Evolutionary conservation across 164 flowering plant species (phyloP).

Genomic region (Vitis vinifera): DNA sequence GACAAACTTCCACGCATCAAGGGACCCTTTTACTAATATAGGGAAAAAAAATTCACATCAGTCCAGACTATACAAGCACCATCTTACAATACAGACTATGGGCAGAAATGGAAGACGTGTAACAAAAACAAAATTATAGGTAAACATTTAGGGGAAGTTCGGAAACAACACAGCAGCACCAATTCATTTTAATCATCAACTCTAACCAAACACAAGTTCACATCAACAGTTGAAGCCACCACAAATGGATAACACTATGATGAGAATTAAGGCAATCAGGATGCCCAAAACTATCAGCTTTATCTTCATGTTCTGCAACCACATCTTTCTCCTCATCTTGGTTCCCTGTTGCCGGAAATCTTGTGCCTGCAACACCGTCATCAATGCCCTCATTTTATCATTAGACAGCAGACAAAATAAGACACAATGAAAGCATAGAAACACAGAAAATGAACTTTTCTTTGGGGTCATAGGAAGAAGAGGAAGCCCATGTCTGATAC

Average conservation of each 20-base stretch:
- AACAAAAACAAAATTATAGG: conserved; percentile 1
- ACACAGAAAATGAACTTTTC: no score
- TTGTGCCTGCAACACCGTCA: conserved; percentile 62
- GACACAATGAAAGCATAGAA: background rate
- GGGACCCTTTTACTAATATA: background rate
- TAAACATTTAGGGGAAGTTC: background rate
- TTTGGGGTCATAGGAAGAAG: no score
- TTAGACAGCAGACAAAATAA: background rate
- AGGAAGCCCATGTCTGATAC: no score
- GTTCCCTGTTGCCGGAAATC: conserved; percentile 82
- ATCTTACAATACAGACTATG: conserved; percentile 7
- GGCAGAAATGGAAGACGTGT: background rate
- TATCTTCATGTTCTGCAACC: conserved; percentile 92
- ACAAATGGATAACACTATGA: conserved; percentile 71
- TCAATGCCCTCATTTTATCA: background rate
- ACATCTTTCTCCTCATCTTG: conserved; percentile 81
- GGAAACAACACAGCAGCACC: background rate
- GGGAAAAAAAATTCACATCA: conserved; percentile 9
- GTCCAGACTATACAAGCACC: conserved; percentile 28
- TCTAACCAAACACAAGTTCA: background rate
- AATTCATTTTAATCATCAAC: background rate
- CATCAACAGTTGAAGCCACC: conserved; percentile 58
- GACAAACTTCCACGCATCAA: conserved; percentile 13
- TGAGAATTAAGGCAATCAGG: conserved; percentile 69
- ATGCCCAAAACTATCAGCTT: conserved; percentile 80